A percentile compares a stretch with the other conserved stretches of the same genome.
phyloP scores from a whole-genome alignment of 2,329 filamentous ascomycete species.

The Colletotrichum gigasporum region DNA sequence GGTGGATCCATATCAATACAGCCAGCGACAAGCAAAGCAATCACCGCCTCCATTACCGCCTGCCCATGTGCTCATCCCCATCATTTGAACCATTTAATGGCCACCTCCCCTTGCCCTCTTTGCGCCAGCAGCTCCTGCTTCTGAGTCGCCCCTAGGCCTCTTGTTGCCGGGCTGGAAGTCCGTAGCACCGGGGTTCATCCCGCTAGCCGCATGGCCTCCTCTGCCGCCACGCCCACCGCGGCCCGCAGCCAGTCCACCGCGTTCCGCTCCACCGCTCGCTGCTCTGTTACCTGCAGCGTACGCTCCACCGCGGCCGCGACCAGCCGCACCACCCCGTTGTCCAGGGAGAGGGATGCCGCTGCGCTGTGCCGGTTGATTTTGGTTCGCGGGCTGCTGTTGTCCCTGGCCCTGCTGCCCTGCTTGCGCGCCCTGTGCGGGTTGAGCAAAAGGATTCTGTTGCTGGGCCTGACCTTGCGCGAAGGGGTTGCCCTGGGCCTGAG shows the following conservation, averaged over 20 bases:
- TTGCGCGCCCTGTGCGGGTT: conserved; percentile 7
- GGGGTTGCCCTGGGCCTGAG: background rate
- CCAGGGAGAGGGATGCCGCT: conserved; percentile 52
- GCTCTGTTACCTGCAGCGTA: conserved; percentile 48
- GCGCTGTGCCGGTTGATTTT: conserved; percentile 19
- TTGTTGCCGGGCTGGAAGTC: conserved; percentile 69
- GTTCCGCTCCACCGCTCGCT: conserved; percentile 43
- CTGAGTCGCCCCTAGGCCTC: conserved; percentile 63
- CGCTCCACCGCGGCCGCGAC: conserved; percentile 49
- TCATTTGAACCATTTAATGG: conserved; percentile 33
- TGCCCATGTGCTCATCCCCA: background rate
- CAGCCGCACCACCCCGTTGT: conserved; percentile 42
- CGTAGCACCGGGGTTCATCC: conserved; percentile 59
- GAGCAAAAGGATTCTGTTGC: conserved; percentile 28
- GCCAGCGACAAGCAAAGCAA: background rate
- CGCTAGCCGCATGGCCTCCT: conserved; percentile 47
- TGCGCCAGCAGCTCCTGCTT: conserved; percentile 50
- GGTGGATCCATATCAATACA: conserved; percentile 23
- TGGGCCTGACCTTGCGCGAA: conserved; percentile 4
- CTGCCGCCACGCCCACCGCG: conserved; percentile 52
- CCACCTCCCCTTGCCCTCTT: conserved; percentile 54
- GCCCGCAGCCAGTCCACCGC: conserved; percentile 40
- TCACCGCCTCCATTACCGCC: background rate
- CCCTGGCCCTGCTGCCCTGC: conserved; percentile 11
- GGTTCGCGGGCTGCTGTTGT: conserved; percentile 11